Evolutionary conservation across 306 rosid species (phyloP).

Genomic region (Cercis canadensis): DNA sequence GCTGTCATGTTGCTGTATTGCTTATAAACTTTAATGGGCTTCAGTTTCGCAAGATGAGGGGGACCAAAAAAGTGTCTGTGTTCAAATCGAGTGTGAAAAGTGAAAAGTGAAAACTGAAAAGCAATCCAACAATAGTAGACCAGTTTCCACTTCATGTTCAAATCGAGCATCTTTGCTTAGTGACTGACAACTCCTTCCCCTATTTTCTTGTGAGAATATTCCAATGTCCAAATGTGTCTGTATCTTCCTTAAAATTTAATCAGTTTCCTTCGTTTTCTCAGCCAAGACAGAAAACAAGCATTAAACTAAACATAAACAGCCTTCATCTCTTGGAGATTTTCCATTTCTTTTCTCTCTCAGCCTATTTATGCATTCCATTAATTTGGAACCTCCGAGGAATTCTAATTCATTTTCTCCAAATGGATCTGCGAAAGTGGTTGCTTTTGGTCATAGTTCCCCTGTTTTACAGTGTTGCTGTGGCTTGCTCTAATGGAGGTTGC

Average conservation of each 20-base stretch:
- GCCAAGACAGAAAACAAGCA: constrained; percentile 34
- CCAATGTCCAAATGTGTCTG: neutral
- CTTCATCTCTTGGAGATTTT: neutral
- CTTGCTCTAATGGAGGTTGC: constrained; percentile 69
- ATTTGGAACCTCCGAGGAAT: too few relatives aligned
- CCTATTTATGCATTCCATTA: neutral
- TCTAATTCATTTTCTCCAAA: constrained; percentile 8
- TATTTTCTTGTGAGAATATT: neutral
- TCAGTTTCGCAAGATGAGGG: too few relatives aligned
- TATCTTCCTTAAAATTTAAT: neutral
- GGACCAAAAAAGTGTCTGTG: too few relatives aligned
- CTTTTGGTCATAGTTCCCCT: constrained; percentile 36
- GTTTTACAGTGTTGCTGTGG: constrained; percentile 36
- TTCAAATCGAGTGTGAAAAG: too few relatives aligned
- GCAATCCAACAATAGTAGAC: too few relatives aligned
- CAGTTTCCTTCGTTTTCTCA: constrained; percentile 51
- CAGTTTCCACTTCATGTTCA: too few relatives aligned
- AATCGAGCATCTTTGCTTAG: too few relatives aligned
- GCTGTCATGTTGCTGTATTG: too few relatives aligned
- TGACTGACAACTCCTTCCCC: too few relatives aligned
- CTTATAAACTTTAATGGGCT: too few relatives aligned
- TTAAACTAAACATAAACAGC: too few relatives aligned
- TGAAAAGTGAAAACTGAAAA: too few relatives aligned
- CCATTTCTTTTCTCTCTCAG: neutral
- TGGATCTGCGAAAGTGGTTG: constrained; percentile 46